A percentile compares a stretch with the other conserved stretches of the same genome.
Evolutionary conservation across 345 rosid species (phyloP).

Genomic region (Eucalyptus pauciflora): DNA sequence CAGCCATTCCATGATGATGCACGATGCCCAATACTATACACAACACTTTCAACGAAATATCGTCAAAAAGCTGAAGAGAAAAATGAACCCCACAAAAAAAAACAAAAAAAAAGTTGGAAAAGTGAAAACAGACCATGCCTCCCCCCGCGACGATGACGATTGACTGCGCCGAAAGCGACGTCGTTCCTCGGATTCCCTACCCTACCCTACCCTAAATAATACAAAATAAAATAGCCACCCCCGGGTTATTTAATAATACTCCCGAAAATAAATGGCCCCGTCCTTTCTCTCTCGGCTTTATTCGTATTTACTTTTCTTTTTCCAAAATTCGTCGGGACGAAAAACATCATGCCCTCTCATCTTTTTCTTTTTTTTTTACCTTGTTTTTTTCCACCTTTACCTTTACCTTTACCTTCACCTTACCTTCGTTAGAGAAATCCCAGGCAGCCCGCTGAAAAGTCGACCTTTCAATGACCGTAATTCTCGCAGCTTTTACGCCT

Average conservation of each 20-base stretch:
- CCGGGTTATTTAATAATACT: neutral
- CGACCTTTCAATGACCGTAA: neutral
- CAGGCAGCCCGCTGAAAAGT: neutral
- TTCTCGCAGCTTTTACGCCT: neutral
- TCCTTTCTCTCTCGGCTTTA: neutral
- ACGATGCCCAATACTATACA: neutral
- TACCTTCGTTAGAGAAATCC: neutral
- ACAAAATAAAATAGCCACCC: neutral
- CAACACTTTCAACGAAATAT: neutral
- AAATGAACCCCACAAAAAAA: neutral
- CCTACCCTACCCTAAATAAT: neutral
- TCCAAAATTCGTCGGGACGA: neutral
- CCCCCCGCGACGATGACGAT: neutral
- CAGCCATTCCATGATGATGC: neutral
- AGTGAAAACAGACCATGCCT: neutral
- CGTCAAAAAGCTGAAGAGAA: neutral
- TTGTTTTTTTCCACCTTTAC: too few relatives aligned
- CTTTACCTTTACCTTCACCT: neutral
- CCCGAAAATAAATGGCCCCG: neutral
- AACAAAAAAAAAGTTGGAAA: neutral
- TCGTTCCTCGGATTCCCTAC: neutral
- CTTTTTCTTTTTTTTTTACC: neutral
- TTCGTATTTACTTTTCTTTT: neutral
- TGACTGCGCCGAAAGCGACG: neutral
- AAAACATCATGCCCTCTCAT: neutral